A percentile compares a stretch with the other conserved stretches of the same genome.
phyloP scores from a whole-genome alignment of 2,329 filamentous ascomycete species.

The Xenoacremonium recifei region DNA sequence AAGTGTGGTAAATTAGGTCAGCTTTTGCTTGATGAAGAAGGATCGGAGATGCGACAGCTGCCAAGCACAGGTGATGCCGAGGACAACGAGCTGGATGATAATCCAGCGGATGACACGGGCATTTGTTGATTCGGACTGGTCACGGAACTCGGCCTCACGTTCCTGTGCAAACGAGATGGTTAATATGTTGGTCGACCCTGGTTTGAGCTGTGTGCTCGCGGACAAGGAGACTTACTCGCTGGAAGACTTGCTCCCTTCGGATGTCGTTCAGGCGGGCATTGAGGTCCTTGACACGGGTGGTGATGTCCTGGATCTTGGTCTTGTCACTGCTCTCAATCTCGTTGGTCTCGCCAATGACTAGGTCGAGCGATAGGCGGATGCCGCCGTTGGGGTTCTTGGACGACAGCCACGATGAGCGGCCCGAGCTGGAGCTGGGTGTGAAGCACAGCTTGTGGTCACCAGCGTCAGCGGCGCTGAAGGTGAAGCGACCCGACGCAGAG shows the following conservation, averaged over 20 bases:
- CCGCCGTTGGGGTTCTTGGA: constrained; percentile 65
- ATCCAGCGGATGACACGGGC: constrained; percentile 91
- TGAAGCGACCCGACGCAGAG: constrained; percentile 76
- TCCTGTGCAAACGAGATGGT: constrained; percentile 55
- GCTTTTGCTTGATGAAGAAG: constrained; percentile 99
- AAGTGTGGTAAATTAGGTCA: constrained; percentile 62
- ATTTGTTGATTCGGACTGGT: constrained; percentile 95
- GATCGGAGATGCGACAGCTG: constrained; percentile 91
- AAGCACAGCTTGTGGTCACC: constrained; percentile 97
- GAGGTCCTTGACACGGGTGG: constrained; percentile 83
- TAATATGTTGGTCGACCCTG: constrained; percentile 3
- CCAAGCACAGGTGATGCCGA: constrained; percentile 91
- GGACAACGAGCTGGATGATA: constrained; percentile 79
- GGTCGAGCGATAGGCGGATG: constrained; percentile 81
- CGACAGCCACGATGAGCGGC: constrained; percentile 70
- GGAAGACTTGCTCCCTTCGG: constrained; percentile 91
- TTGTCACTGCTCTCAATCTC: constrained; percentile 94
- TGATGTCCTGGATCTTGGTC: constrained; percentile 86
- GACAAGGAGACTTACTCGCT: constrained; percentile 61
- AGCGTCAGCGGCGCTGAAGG: constrained; percentile 91
- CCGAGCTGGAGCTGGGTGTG: constrained; percentile 73
- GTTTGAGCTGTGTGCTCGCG: background rate
- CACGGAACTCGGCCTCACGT: constrained; percentile 95
- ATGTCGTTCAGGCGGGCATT: constrained; percentile 87
- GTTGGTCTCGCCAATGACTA: constrained; percentile 92